These are phyloP conservation scores for Pestalotiopsis sp. DNA, from an alignment of 2,329 filamentous ascomycete genomes.

Conservation along the genomic window DNA sequence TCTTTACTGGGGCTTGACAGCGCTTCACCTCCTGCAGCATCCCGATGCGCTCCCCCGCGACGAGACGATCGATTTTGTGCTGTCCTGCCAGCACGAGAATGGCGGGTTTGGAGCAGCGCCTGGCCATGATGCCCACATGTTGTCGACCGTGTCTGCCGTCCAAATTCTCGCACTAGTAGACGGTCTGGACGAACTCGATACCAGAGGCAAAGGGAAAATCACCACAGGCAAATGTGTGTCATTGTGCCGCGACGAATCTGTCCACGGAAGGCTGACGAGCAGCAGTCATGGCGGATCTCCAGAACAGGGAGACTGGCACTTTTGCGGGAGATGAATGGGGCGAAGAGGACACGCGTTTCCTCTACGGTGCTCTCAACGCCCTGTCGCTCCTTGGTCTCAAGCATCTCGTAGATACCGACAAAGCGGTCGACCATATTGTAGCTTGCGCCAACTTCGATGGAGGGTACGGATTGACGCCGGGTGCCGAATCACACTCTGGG, in stretches of 20 bases:
- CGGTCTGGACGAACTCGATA: slow-evolving; percentile 80
- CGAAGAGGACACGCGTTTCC: slow-evolving; percentile 90
- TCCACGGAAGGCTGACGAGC: slow-evolving; percentile 12
- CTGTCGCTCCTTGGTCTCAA: slow-evolving; percentile 80
- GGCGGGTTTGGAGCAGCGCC: slow-evolving; percentile 95
- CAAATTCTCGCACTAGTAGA: slow-evolving; percentile 89
- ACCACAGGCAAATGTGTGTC: slow-evolving; percentile 80
- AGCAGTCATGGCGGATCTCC: slow-evolving; percentile 75
- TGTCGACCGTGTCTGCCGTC: slow-evolving; percentile 92
- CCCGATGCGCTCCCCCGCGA: slow-evolving; percentile 80
- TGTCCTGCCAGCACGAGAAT: slow-evolving; percentile 85
- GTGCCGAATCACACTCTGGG: slow-evolving; percentile 90
- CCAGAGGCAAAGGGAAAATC: slow-evolving; percentile 65
- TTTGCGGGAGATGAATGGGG: slow-evolving; percentile 97
- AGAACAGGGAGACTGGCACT: slow-evolving; percentile 78
- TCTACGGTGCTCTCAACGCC: slow-evolving; percentile 87
- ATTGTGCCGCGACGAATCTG: slow-evolving; percentile 10
- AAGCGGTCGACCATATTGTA: slow-evolving; percentile 76
- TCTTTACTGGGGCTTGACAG: slow-evolving; percentile 92
- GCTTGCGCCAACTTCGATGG: slow-evolving; percentile 93
- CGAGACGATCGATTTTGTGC: slow-evolving; percentile 86
- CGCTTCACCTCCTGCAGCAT: slow-evolving; percentile 79
- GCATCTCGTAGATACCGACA: slow-evolving; percentile 72
- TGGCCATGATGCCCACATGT: slow-evolving; percentile 91
- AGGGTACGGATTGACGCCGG: slow-evolving; percentile 85